Base-by-base conservation (phyloP, 2,329 filamentous ascomycete genomes). In the Elsinoe necatrix region DNA sequence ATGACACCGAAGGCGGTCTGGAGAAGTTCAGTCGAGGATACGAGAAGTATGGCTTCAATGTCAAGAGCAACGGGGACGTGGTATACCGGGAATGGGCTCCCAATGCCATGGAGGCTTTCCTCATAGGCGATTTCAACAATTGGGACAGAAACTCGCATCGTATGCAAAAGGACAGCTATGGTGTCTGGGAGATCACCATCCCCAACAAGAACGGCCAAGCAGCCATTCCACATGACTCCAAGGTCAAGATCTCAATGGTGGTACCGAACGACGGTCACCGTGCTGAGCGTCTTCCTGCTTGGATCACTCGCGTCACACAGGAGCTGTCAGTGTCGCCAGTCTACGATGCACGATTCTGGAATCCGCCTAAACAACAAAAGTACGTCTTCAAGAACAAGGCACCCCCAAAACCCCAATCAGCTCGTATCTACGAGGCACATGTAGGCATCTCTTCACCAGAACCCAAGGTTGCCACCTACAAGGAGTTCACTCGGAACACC, bases 361-460 rank as follows among this genome's bases (percentile, higher is more conserved):
- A 97, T 68, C 93, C 93, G 31, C 89, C 90, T 2, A 71, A 78
- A 50, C 74, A 77, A 37, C 83, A 95, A 67, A 82, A 76, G 66
- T 97, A 97, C 70, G 77, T 81, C 56, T 95, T 95, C 79, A 91
- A 95, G 75, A 81, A 97, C 71, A 66, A 80, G 47, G 81, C 86
- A 52, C 93, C 92, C 5, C 83, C 84, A 70, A 95, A 92, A 77
- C 93, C 93, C 1, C 71, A 77, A 57, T 95, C 90, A 65, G 83
- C 82, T n/a, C 85, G 93, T 52, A 90, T 98, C 58, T 98, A 98
- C 72, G 93, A 98, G 73, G 93, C 93, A n/a, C 93, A 98, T 67
- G 90, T 98, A 41, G 93, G 93, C 52, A 98, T 98, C 64, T 96
- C 92, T 4, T 93, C 89, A 1, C 89, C 91, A 1, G 92, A 97